Conservation (phyloP, 2,329 filamentous ascomycete species). For the Diatrype stigma region DNA sequence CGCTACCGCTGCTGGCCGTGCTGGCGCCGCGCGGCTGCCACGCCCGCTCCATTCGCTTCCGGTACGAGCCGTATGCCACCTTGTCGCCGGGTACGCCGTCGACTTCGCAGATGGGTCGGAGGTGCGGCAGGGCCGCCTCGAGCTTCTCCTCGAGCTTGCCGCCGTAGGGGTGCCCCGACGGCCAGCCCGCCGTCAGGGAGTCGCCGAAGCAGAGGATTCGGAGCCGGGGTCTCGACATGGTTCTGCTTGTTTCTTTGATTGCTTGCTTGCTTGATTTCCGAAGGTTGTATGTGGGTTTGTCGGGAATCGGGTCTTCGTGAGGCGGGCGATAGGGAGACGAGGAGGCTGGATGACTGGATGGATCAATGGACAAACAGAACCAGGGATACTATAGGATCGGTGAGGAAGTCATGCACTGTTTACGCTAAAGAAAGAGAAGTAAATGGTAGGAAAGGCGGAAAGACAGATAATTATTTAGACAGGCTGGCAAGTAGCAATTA, state of each 20-base stretch:
- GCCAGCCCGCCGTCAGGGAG: conserved; percentile 58
- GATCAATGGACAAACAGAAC: too few species aligned
- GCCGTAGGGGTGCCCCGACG: conserved; percentile 49
- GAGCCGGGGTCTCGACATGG: conserved; percentile 33
- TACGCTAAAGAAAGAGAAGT: too few species aligned
- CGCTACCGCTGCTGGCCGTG: not conserved
- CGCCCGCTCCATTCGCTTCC: conserved; percentile 23
- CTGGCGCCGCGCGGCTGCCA: conserved; percentile 14
- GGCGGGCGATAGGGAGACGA: too few species aligned
- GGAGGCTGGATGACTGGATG: too few species aligned
- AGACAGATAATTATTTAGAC: too few species aligned
- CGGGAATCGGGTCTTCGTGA: too few species aligned
- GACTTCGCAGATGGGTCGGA: conserved; percentile 36
- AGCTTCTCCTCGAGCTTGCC: conserved; percentile 43
- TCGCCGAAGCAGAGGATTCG: conserved; percentile 62
- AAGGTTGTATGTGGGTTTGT: too few species aligned
- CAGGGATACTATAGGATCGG: too few species aligned
- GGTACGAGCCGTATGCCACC: conserved; percentile 32
- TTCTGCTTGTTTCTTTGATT: not conserved
- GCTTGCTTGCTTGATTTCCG: not conserved
- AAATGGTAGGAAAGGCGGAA: too few species aligned
- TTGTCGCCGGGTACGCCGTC: conserved; percentile 50
- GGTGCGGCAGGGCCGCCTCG: conserved; percentile 39
- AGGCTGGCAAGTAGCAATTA: too few species aligned
- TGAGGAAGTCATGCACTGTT: too few species aligned